Evolutionary conservation across 2,329 filamentous ascomycete species (phyloP).

Genomic region (Phyllosticta citriasiana): DNA sequence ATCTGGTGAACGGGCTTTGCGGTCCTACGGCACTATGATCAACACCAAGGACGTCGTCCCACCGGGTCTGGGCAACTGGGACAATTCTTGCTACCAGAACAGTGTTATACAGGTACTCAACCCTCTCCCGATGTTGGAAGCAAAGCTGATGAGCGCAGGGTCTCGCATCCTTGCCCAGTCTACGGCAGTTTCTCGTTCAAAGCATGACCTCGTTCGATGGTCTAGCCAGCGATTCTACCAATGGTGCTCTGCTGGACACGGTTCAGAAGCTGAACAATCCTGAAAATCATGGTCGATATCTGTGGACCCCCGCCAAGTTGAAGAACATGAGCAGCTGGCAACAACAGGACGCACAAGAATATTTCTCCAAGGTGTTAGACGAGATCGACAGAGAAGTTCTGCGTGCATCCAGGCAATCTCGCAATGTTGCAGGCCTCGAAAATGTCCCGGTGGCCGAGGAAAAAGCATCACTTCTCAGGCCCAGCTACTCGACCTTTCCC

Average conservation of each 20-base stretch:
- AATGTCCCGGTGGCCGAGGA: conserved; percentile 2
- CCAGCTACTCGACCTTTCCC: conserved; percentile 3
- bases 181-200: conserved; percentile 53
- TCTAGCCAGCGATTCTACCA: conserved; percentile 35
- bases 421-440: conserved; percentile 2
- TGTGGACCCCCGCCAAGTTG: conserved; percentile 73
- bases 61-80: conserved; percentile 73
- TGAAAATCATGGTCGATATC: conserved; percentile 59
- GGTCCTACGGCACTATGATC: conserved; percentile 16
- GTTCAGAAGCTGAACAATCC: conserved; percentile 61
- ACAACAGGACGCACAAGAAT: conserved; percentile 96
- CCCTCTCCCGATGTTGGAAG: neutral
- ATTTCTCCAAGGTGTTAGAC: conserved; percentile 82
- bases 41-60: conserved; percentile 25
- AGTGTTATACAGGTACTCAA: conserved; percentile 68
- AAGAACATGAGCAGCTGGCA: conserved; percentile 94
- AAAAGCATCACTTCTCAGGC: neutral
- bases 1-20: conserved; percentile 26
- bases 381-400: conserved; percentile 69
- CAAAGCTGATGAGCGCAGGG: conserved; percentile 22
- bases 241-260: conserved; percentile 51
- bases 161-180: conserved; percentile 61
- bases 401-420: conserved; percentile 34
- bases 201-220: conserved; percentile 23
- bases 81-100: conserved; percentile 97